Evolutionary conservation across 257 asterid genomes (phyloP).

Genomic region (Catharanthus roseus): DNA sequence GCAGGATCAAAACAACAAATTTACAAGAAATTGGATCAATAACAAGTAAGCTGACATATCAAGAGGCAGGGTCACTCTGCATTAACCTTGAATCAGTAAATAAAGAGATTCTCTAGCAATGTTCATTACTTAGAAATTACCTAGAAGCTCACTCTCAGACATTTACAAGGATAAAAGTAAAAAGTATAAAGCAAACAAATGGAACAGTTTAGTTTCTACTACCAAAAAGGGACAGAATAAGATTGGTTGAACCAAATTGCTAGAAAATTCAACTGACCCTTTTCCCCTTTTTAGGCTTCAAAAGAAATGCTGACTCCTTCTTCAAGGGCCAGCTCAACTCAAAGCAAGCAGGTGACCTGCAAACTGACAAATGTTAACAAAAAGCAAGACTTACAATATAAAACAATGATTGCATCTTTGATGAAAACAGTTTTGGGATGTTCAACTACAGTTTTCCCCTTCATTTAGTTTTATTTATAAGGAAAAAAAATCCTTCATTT

Average conservation of each 20-base stretch:
- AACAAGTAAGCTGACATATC: not conserved
- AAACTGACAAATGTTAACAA: not conserved
- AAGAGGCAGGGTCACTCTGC: not conserved
- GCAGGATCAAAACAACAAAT: not conserved
- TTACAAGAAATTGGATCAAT: not conserved
- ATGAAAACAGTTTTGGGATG: not conserved
- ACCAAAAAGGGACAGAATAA: not conserved
- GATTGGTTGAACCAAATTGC: not conserved
- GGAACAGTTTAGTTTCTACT: not conserved
- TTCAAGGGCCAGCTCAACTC: conserved; percentile 85
- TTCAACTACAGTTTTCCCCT: not conserved
- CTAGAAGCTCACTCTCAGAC: not conserved
- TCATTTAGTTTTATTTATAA: not conserved
- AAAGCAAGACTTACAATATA: conserved; percentile 6
- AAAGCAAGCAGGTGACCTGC: conserved; percentile 93
- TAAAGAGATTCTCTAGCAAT: not conserved
- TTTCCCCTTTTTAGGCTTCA: conserved; percentile 59
- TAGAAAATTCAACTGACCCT: conserved; percentile 48
- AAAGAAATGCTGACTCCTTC: conserved; percentile 54
- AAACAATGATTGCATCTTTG: not conserved
- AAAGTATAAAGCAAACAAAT: not conserved
- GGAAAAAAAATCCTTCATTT: too few species aligned
- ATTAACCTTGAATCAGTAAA: not conserved
- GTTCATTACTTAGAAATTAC: not conserved
- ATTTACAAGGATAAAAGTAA: not conserved